Evolutionary conservation across 257 asterid species (phyloP), one percentile per base, ranked within the genome.

Genomic region (Cynanchum wilfordii): DNA sequence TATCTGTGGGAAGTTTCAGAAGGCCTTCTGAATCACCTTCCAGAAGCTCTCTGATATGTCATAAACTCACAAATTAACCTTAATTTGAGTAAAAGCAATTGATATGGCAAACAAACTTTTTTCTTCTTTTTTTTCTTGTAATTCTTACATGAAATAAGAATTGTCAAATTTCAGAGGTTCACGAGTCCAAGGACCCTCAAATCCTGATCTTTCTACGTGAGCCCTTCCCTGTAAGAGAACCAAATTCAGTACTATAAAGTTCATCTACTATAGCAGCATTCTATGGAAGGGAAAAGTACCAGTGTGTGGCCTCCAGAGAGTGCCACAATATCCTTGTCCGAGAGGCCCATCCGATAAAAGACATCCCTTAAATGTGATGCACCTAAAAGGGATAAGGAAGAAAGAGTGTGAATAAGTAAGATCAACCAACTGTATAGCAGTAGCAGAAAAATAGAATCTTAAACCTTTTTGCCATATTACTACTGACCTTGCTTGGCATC

Each of bases 161-260:
- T 94, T 88, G 84, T 94, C 97, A 58, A 94, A 94, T 85, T 86
- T 89, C 68, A 82, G 87, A 79, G 96, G 96, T 54, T 91, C 91
- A 2, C 49, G 74, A 10, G 98, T 94, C 98, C 98, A 94, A 47
- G 96, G 89, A 68, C 98, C 97, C 49, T 89, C 95, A 76, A 91
- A 94, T 62, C 93, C 96, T 49, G 98, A 91, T 68, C 98, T 85
- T 47, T 91, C 98, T 20, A 47, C 81, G 66, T 91, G 98, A 60
- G 94, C 96, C 78, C 81, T 89, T 69, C 98, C 98, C 98, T 93
- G 76, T 68, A 73, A 27, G 29, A 66, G 45, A 29, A 15, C 58
- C 16, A 27, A 7, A 19, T 7, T 24, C 9, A 52, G 58, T 36
- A 62, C 20, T 12, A 49, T 7, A 47, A 63, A 49, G 47, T 0